Base-by-base conservation (phyloP, 1,139 yeast genomes). In the Hyphopichia pseudoburtonii region DNA sequence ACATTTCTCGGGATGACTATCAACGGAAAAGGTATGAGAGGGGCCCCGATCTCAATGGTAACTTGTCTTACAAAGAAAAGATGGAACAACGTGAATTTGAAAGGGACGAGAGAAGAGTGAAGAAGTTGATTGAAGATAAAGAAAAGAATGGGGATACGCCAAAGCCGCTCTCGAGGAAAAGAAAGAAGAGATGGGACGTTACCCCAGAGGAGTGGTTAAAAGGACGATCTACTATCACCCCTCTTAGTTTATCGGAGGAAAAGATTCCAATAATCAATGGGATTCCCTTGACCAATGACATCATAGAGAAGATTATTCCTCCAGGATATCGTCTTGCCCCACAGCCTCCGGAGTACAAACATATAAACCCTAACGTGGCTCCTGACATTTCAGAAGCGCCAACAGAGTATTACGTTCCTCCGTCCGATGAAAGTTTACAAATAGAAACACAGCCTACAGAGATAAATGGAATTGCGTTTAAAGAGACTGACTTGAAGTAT, bases 401-500 rank as follows among this genome's bases (percentile, higher is more conserved):
- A 14, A 37, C 44, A 4, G 52, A 54, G 10, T 53, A 43, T 34
- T 63, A 63, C 36, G 39, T 54, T 3, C 64, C 62, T 0, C 68
- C 66, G 2, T 35, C 48, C 9, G 52, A 50, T 16, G 57, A 54
- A 11, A 40, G 35, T 23, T 22, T 33, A 19, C 37, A 43, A 17
- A 37, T 48, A 1, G 64, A 66, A 31, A 47, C 56, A 41, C 62
- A 70, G 3, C 76, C 76, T 1, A 62, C 54, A 21, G 58, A 45
- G 18, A 54, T 81, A 1, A 46, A 48, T 4, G 72, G 70, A 1
- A 56, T 88, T 10, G 81, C 69, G 52, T 82, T 87, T 58, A 85
- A 80, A 46, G 81, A 79, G 29, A 80, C 82, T 36, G 97, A 90
- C 55, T 66, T 75, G 58, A 78, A 80, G 52, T 78, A 84, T 52